These are phyloP conservation scores for Trichomonascaceae sp. DNA, from an alignment of 1,139 yeast species.

Conservation along the genomic window DNA sequence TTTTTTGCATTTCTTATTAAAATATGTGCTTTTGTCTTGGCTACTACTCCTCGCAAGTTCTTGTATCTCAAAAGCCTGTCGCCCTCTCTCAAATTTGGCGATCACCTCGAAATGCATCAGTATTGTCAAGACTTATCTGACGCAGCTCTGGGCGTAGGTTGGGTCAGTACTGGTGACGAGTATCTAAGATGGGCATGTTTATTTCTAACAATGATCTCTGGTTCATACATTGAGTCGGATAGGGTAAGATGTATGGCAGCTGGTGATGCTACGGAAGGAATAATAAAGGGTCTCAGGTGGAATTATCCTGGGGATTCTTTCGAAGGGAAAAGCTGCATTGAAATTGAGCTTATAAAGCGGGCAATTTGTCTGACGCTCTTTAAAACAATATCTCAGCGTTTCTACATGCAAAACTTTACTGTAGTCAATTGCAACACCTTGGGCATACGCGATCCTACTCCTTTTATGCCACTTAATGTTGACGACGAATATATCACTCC, in stretches of 20 bases:
- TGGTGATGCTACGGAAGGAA: conserved; percentile 4
- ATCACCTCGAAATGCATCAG: conserved; percentile 3
- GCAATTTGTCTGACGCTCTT: conserved; percentile 10
- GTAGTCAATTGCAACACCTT: conserved; percentile 2
- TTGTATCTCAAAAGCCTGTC: conserved; percentile 1
- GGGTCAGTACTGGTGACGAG: conserved; percentile 5
- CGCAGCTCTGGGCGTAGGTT: conserved; percentile 6
- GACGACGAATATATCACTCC: conserved; percentile 13
- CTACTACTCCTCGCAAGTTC: conserved; percentile 11
- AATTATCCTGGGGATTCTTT: conserved; percentile 8
- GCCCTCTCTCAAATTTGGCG: conserved; percentile 5
- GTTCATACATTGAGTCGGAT: conserved; percentile 5
- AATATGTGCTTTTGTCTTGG: conserved; percentile 8
- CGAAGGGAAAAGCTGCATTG: conserved; percentile 7
- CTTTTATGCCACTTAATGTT: conserved; percentile 10
- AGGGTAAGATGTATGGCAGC: neutral
- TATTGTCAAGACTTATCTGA: conserved; percentile 5
- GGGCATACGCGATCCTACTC: conserved; percentile 6
- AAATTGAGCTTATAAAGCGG: conserved; percentile 10
- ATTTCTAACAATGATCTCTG: conserved; percentile 3
- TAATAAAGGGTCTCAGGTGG: conserved; percentile 8
- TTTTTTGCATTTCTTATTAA: conserved; percentile 10
- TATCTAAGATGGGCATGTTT: conserved; percentile 6
- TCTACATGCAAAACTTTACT: conserved; percentile 1
- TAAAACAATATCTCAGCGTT: neutral